Evolutionary conservation across 2,329 filamentous ascomycete species (phyloP).

Genomic region (Talaromyces marneffei): DNA sequence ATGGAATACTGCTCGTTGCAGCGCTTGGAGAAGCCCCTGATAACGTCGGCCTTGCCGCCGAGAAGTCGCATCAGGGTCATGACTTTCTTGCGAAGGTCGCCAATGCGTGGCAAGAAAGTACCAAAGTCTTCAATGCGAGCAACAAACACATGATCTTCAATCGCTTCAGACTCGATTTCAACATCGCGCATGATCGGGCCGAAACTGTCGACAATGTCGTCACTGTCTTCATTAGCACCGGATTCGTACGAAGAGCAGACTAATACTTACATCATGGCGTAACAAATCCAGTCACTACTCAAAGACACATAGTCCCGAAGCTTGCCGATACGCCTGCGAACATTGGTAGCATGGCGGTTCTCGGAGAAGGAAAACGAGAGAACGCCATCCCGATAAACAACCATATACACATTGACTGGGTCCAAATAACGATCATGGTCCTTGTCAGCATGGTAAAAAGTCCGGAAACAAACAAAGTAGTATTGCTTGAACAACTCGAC

Average conservation of each 20-base stretch:
- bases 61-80: conserved; percentile 89
- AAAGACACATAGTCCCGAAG: conserved; percentile 92
- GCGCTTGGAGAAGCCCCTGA: conserved; percentile 94
- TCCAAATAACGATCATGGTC: conserved; percentile 78
- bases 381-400: conserved; percentile 93
- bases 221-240: conserved; percentile 45
- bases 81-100: conserved; percentile 85
- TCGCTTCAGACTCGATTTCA: conserved; percentile 81
- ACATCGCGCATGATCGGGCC: conserved; percentile 82
- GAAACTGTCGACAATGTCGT: conserved; percentile 96
- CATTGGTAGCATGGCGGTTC: conserved; percentile 80
- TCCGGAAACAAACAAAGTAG: conserved; percentile 96
- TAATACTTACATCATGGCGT: conserved; percentile 76
- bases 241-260: not conserved
- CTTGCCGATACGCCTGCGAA: conserved; percentile 84
- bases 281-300: conserved; percentile 98
- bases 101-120: conserved; percentile 79
- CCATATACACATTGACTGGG: conserved; percentile 92
- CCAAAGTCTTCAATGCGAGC: conserved; percentile 86
- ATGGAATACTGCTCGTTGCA: conserved; percentile 97
- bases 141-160: conserved; percentile 93
- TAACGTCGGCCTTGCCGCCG: conserved; percentile 96
- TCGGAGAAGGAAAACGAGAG: conserved; percentile 89
- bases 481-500: conserved; percentile 96
- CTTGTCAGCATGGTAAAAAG: conserved; percentile 78